These are phyloP conservation scores for Huntiella bhutanensis DNA, from an alignment of 2,329 filamentous ascomycete species.

Conservation along the genomic window DNA sequence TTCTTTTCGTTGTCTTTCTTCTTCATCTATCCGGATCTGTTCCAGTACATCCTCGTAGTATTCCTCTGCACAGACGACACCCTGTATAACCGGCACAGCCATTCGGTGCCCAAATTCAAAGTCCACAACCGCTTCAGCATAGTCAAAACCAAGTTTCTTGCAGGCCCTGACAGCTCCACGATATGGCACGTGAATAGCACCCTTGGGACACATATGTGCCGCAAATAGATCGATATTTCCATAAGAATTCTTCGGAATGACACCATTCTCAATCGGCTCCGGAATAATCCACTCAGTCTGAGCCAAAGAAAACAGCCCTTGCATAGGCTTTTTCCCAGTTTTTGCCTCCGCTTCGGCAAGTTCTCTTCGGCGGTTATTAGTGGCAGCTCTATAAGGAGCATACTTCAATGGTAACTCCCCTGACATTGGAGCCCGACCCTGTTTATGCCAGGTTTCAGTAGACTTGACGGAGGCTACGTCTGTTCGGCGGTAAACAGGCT, in stretches of 20 bases:
- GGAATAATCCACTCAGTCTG: slow-evolving; percentile 97
- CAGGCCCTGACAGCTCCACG: slow-evolving; percentile 63
- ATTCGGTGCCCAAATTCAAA: slow-evolving; percentile 94
- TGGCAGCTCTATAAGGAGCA: slow-evolving; percentile 82
- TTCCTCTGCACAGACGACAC: slow-evolving; percentile 73
- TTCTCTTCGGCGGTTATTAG: slow-evolving; percentile 67
- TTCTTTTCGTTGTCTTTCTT: slow-evolving; percentile 57
- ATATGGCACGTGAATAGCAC: slow-evolving; percentile 68
- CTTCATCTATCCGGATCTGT: slow-evolving; percentile 60
- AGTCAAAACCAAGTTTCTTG: slow-evolving; percentile 68
- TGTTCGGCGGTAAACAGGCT: slow-evolving; percentile 60
- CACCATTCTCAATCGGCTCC: slow-evolving; percentile 60
- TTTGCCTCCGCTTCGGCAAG: slow-evolving; percentile 68
- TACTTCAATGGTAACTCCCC: slow-evolving; percentile 64
- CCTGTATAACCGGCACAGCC: slow-evolving; percentile 79
- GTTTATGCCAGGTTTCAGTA: slow-evolving; percentile 93
- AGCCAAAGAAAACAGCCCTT: slow-evolving; percentile 64
- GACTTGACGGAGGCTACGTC: slow-evolving; percentile 78
- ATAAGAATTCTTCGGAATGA: slow-evolving; percentile 85
- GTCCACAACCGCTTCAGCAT: slow-evolving; percentile 82
- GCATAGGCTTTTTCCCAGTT: slow-evolving; percentile 65
- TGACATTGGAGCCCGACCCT: slow-evolving; percentile 56
- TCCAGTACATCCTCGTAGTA: slow-evolving; percentile 56
- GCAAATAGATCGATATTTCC: slow-evolving; percentile 95
- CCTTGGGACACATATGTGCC: slow-evolving; percentile 72